Percentiles rank a stretch among this genome's conserved stretches.
Conservation (phyloP, 352 stramenopile species). For the Phytophthora agathidicida region DNA sequence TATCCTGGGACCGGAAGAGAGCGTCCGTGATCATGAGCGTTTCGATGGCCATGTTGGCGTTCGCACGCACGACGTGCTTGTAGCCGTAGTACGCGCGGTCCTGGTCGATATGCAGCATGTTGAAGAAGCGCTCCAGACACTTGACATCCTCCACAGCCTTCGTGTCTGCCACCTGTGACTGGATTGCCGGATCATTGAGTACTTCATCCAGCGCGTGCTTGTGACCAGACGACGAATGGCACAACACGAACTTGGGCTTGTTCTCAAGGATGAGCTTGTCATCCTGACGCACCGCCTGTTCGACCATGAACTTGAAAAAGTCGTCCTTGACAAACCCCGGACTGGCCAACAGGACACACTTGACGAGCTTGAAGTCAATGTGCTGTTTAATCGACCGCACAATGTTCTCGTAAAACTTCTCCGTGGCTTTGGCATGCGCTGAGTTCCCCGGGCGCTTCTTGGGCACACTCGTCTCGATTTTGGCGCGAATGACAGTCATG, state of each 20-base stretch:
- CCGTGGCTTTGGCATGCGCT: constrained; percentile 92
- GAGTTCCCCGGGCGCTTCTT: constrained; percentile 97
- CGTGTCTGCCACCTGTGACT: constrained; percentile 94
- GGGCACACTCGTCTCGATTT: constrained; percentile 97
- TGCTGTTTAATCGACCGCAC: constrained; percentile 96
- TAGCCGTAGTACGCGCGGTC: constrained; percentile 98
- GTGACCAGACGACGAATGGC: constrained; percentile 95
- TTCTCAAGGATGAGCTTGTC: constrained; percentile 96
- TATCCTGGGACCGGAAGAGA: constrained; percentile 93
- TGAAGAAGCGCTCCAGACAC: constrained; percentile 95
- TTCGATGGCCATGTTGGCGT: constrained; percentile 94
- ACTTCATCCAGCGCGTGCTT: constrained; percentile 98
- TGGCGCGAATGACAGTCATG: constrained; percentile 95
- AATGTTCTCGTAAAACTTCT: constrained; percentile 97
- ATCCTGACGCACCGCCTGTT: constrained; percentile 92
- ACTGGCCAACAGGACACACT: constrained; percentile 95
- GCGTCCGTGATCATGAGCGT: constrained; percentile 96
- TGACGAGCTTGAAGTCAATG: constrained; percentile 97
- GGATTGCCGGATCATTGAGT: constrained; percentile 92
- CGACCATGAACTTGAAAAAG: constrained; percentile 96
- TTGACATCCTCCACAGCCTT: constrained; percentile 94
- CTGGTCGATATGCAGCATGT: constrained; percentile 95
- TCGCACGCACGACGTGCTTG: constrained; percentile 92
- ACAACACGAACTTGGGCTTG: constrained; percentile 97
- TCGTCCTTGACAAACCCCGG: constrained; percentile 98